Percentiles rank a stretch among this genome's conserved stretches.
Evolutionary conservation across 2,329 filamentous ascomycete species (phyloP).

Genomic region (Alternaria arborescens): DNA sequence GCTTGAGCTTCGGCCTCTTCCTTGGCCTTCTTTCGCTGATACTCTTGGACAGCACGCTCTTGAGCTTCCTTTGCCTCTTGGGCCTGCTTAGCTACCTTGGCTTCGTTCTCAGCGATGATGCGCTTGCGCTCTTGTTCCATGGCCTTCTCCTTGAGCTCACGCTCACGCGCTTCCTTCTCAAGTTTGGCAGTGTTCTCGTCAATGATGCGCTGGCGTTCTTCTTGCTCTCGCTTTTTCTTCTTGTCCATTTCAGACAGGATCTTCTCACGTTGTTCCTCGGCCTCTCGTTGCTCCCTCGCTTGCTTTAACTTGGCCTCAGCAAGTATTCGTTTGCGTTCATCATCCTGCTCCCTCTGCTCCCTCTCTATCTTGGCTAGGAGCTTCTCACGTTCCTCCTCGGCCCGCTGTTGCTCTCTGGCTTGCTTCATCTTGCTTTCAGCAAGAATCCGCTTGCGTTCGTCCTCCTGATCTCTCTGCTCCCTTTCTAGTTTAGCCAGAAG

Average conservation of each 20-base stretch:
- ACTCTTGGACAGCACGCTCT: conserved; percentile 45
- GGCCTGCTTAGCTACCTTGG: conserved; percentile 39
- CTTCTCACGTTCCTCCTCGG: conserved; percentile 37
- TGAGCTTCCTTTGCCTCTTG: conserved; percentile 43
- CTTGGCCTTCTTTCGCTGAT: conserved; percentile 44
- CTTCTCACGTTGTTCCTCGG: conserved; percentile 37
- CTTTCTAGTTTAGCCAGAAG: conserved; percentile 37
- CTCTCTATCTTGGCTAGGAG: conserved; percentile 37
- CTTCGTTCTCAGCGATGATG: conserved; percentile 42
- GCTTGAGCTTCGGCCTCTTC: conserved; percentile 43
- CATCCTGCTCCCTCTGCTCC: conserved; percentile 38
- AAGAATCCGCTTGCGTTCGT: conserved; percentile 40
- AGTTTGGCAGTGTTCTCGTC: conserved; percentile 43
- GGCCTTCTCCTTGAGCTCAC: conserved; percentile 35
- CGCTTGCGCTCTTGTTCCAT: conserved; percentile 39
- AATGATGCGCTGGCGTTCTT: conserved; percentile 38
- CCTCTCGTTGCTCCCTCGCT: conserved; percentile 25
- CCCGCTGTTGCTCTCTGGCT: conserved; percentile 33
- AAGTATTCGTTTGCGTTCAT: conserved; percentile 41
- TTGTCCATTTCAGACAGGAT: conserved; percentile 50
- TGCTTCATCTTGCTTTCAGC: conserved; percentile 41
- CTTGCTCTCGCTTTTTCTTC: conserved; percentile 47
- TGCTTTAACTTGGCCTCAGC: conserved; percentile 41
- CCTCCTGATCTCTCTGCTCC: conserved; percentile 38
- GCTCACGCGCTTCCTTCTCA: conserved; percentile 41